Evolutionary conservation across 176 grass and related monocot genomes (phyloP).

Genomic region (Calamus simplicifolius): DNA sequence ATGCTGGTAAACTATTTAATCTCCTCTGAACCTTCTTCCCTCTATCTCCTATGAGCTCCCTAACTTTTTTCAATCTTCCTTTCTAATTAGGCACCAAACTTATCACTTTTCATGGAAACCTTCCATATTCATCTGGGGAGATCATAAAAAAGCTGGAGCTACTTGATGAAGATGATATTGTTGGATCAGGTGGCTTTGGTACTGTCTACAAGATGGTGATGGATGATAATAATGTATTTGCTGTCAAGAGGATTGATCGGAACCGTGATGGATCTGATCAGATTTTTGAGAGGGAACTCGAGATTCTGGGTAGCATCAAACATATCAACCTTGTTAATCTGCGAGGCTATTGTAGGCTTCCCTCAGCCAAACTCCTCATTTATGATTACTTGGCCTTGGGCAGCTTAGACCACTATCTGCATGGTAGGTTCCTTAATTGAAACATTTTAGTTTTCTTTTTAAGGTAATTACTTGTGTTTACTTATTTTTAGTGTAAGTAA

Average conservation of each 20-base stretch:
- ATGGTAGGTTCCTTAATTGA: slow-evolving; percentile 33
- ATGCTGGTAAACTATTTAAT: slow-evolving; percentile 29
- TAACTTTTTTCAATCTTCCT: not conserved
- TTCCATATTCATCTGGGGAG: slow-evolving; percentile 78
- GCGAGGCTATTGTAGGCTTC: slow-evolving; percentile 71
- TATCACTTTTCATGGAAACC: slow-evolving; percentile 87
- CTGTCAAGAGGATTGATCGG: slow-evolving; percentile 82
- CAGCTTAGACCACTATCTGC: slow-evolving; percentile 73
- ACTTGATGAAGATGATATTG: slow-evolving; percentile 73
- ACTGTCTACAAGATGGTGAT: slow-evolving; percentile 94
- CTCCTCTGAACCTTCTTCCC: not conserved
- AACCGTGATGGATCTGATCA: slow-evolving; percentile 35
- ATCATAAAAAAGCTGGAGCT: slow-evolving; percentile 83
- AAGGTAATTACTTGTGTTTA: no score
- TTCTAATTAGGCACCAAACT: slow-evolving; percentile 65
- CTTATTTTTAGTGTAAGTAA: no score
- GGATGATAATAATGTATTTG: slow-evolving; percentile 71
- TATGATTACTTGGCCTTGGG: slow-evolving; percentile 82
- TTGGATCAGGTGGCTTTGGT: slow-evolving; percentile 85
- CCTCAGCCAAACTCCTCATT: slow-evolving; percentile 59
- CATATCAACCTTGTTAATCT: slow-evolving; percentile 93
- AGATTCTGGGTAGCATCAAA: slow-evolving; percentile 88
- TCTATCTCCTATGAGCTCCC: no score
- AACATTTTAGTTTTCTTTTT: no score
- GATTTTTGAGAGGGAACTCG: slow-evolving; percentile 81